phyloP scores from a whole-genome alignment of 495 filamentous ascomycete genomes.

The Penicillium dipodomyicola region DNA sequence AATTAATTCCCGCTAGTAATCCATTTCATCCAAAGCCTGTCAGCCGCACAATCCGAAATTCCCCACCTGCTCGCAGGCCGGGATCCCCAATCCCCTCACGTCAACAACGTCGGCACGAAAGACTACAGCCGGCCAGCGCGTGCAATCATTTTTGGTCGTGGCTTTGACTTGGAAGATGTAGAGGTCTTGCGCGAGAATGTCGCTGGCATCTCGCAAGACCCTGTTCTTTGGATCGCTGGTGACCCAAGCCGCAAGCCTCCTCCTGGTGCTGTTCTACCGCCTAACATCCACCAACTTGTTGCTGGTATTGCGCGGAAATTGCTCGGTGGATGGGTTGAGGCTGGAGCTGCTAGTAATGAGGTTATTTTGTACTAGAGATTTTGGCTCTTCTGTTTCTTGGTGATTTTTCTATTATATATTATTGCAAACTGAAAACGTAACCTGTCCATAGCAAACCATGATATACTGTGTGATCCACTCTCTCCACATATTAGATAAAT shows the following conservation, averaged over 20 bases:
- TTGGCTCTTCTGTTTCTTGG: neutral
- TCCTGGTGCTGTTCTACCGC: conserved; percentile 11
- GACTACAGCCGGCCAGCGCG: conserved; percentile 29
- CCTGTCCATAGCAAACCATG: too few relatives aligned
- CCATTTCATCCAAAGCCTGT: conserved; percentile 27
- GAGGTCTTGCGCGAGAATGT: conserved; percentile 11
- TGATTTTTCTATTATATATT: too few relatives aligned
- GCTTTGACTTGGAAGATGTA: conserved; percentile 21
- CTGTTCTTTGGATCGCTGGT: conserved; percentile 20
- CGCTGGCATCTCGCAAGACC: conserved; percentile 5
- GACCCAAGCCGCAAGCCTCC: conserved; percentile 14
- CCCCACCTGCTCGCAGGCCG: conserved; percentile 29
- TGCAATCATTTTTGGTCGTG: conserved; percentile 36
- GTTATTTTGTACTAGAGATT: conserved; percentile 14
- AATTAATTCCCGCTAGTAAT: conserved; percentile 20
- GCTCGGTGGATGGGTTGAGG: conserved; percentile 16
- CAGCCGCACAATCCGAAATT: conserved; percentile 24
- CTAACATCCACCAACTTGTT: conserved; percentile 17
- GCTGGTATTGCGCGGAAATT: conserved; percentile 7
- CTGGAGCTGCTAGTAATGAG: conserved; percentile 16
- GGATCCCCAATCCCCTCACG: conserved; percentile 20
- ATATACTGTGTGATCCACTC: too few relatives aligned
- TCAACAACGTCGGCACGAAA: conserved; percentile 30
- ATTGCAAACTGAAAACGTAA: too few relatives aligned
- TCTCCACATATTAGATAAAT: too few relatives aligned